These are phyloP conservation scores for Nicotiana knightiana DNA, from an alignment of 257 asterid genomes.

Conservation along the genomic window DNA sequence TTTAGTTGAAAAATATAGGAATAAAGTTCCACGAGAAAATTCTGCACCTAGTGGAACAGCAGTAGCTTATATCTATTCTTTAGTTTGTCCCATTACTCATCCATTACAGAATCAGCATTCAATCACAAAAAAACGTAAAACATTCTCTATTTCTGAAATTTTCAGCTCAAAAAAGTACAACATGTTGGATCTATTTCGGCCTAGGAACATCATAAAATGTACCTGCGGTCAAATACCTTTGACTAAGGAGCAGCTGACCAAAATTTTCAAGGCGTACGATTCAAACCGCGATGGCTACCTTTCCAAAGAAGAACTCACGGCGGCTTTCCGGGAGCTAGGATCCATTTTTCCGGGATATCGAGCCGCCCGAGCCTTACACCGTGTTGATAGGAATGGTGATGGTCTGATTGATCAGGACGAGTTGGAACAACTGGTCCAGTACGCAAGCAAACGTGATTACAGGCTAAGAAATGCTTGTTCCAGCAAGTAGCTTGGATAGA, in stretches of 20 bases:
- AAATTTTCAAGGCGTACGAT: neutral
- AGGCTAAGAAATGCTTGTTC: neutral
- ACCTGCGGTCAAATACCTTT: neutral
- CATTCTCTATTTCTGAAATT: neutral
- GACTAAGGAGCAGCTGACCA: neutral
- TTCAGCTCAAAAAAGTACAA: neutral
- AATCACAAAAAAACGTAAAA: neutral
- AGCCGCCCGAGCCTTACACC: neutral
- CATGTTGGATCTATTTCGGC: neutral
- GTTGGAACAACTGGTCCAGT: constrained; percentile 6
- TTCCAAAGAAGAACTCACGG: constrained; percentile 10
- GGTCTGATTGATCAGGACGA: constrained; percentile 12
- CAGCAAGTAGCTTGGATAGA: neutral
- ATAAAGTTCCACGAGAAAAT: neutral
- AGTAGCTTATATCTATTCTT: neutral
- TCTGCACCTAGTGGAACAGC: neutral
- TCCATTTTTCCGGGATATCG: constrained; percentile 10
- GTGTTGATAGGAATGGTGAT: constrained; percentile 13
- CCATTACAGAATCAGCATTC: neutral
- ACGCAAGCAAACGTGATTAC: constrained; percentile 12
- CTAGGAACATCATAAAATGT: neutral
- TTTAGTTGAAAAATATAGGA: neutral
- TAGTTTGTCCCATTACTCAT: neutral
- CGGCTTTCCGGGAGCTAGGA: constrained; percentile 12
- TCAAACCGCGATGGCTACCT: constrained; percentile 5